These are phyloP conservation scores for Globisporangium middletonii DNA, from an alignment of 352 stramenopile species.

Conservation along the genomic window DNA sequence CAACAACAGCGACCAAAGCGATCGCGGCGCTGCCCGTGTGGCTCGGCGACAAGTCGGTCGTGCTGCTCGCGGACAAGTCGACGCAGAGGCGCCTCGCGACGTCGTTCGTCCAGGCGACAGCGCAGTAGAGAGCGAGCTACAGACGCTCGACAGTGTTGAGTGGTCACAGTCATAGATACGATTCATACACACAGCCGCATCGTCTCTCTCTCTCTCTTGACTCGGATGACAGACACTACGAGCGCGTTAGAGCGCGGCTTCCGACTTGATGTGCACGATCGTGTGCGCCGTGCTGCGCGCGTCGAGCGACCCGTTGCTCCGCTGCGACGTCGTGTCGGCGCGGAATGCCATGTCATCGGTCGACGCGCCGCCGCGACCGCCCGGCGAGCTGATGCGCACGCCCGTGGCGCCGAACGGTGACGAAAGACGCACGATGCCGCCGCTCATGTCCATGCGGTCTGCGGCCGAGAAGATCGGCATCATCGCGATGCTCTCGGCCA, in stretches of 20 bases:
- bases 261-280: conserved; percentile 6
- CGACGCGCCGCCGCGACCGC: not conserved
- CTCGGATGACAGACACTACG: not conserved
- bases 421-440: conserved; percentile 10
- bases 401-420: conserved; percentile 11
- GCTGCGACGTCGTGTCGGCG: conserved; percentile 2
- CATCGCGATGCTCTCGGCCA: conserved; percentile 11
- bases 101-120: not conserved
- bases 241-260: conserved; percentile 2
- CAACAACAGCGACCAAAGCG: conserved; percentile 7
- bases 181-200: not conserved
- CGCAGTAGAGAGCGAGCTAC: not conserved
- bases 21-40: conserved; percentile 41
- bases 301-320: not conserved
- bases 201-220: not conserved
- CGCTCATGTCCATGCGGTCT: conserved; percentile 6
- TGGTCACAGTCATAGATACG: not conserved
- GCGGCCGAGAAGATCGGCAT: conserved; percentile 9
- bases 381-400: conserved; percentile 11
- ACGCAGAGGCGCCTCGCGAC: conserved; percentile 35
- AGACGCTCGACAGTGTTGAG: not conserved
- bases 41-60: conserved; percentile 48
- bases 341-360: conserved; percentile 12
- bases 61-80: conserved; percentile 46
- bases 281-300: conserved; percentile 1